phyloP scores from a whole-genome alignment of 257 asterid species.

The Lycium barbarum region DNA sequence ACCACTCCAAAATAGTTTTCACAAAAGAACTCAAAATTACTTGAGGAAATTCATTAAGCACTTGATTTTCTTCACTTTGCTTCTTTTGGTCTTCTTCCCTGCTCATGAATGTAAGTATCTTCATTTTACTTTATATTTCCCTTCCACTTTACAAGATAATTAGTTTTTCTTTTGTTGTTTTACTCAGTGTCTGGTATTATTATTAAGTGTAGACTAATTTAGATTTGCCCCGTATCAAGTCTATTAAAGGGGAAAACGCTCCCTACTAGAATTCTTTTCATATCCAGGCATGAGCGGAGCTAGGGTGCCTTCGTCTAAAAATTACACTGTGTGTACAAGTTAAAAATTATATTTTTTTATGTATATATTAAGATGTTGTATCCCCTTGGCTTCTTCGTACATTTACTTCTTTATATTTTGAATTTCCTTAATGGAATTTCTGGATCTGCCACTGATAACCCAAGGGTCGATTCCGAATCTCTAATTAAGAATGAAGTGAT shows the following conservation, averaged over 20 bases:
- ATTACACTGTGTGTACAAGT: no score
- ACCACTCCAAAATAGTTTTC: neutral
- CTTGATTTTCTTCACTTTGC: slow-evolving; percentile 8
- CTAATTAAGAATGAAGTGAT: neutral
- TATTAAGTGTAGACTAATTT: neutral
- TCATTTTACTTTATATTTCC: neutral
- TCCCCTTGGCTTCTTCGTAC: no score
- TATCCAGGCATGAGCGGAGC: no score
- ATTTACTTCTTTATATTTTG: neutral
- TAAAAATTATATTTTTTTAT: no score
- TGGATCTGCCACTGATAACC: neutral
- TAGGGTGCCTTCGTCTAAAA: no score
- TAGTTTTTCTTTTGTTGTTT: neutral
- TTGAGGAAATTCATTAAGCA: slow-evolving; percentile 16
- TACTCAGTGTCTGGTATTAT: accelerated
- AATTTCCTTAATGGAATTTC: neutral
- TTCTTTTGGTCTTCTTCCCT: slow-evolving; percentile 2
- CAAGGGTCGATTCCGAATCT: neutral
- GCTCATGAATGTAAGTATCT: slow-evolving; percentile 21
- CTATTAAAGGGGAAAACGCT: neutral
- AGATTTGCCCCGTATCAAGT: neutral
- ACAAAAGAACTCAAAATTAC: neutral
- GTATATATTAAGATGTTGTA: no score
- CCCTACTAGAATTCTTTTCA: neutral
- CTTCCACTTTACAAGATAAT: neutral